Conservation (phyloP, 352 stramenopile species). For the Phytophthora europaea region DNA sequence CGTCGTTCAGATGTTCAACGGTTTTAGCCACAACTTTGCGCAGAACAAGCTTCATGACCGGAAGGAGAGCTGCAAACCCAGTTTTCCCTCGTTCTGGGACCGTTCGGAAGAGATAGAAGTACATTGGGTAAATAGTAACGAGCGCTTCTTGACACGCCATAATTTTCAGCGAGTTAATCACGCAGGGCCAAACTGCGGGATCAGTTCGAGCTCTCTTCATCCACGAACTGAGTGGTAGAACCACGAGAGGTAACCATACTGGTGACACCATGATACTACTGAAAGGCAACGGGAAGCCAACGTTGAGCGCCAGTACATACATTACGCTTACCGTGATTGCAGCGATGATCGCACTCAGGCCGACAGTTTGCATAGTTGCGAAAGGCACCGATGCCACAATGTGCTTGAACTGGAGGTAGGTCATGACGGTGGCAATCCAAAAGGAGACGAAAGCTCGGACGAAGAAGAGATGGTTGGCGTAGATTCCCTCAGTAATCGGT, state of each 20-base stretch:
- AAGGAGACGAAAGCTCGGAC: conserved; percentile 18
- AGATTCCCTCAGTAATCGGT: conserved; percentile 7
- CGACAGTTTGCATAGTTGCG: conserved; percentile 1
- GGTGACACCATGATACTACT: conserved; percentile 27
- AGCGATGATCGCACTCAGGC: conserved; percentile 12
- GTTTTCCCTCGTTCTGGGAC: conserved; percentile 16
- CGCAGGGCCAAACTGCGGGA: background rate
- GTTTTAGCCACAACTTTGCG: conserved; percentile 30
- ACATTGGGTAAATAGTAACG: conserved; percentile 39
- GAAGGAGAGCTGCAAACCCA: conserved; percentile 34
- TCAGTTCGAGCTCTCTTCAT: conserved; percentile 13
- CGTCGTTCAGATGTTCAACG: conserved; percentile 20
- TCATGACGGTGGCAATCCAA: conserved; percentile 20
- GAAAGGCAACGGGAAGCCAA: conserved; percentile 53
- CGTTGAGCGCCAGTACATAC: conserved; percentile 16
- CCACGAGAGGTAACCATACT: conserved; percentile 19
- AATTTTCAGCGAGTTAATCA: conserved; percentile 24
- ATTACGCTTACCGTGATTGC: background rate
- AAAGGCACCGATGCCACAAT: conserved; percentile 18
- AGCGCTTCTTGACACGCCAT: conserved; percentile 28
- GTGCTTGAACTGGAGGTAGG: conserved; percentile 29
- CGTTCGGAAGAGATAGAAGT: conserved; percentile 34
- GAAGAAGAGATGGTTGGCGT: conserved; percentile 24
- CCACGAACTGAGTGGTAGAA: conserved; percentile 6
- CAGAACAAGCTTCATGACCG: conserved; percentile 38